Conservation (phyloP, 2,329 filamentous ascomycete species). For the Pezizomycotina sp. region DNA sequence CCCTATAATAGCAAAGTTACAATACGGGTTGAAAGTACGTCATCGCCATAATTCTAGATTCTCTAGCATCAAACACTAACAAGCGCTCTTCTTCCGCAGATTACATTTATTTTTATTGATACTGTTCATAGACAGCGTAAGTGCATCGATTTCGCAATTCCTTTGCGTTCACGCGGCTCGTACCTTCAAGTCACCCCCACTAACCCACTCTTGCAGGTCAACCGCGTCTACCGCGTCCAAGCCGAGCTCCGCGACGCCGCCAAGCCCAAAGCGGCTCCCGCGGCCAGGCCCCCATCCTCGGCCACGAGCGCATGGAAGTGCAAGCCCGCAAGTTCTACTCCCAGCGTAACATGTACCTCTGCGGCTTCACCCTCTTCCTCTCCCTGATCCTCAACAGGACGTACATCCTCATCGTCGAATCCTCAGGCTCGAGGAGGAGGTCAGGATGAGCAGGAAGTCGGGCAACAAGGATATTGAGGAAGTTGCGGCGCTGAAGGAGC, state of each 20-base stretch:
- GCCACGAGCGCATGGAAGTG: constrained; percentile 90
- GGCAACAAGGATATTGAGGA: constrained; percentile 33
- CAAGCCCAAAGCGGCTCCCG: constrained; percentile 2
- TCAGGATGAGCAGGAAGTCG: constrained; percentile 59
- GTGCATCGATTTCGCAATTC: too few species aligned
- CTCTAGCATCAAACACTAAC: constrained; percentile 18
- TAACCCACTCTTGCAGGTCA: constrained; percentile 26
- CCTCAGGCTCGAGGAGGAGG: constrained; percentile 78
- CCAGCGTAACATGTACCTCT: constrained; percentile 99
- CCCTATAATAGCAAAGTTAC: constrained; percentile 69
- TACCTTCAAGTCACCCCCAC: not conserved
- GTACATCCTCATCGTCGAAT: constrained; percentile 94
- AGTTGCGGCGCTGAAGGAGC: constrained; percentile 48
- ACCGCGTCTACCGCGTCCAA: constrained; percentile 91
- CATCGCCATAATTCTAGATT: not conserved
- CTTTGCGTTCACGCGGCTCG: not conserved
- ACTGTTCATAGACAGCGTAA: constrained; percentile 91
- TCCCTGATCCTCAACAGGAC: constrained; percentile 98
- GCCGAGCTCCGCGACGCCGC: constrained; percentile 51
- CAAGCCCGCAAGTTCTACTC: constrained; percentile 99
- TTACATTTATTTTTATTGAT: constrained; percentile 99
- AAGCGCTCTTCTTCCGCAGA: constrained; percentile 34
- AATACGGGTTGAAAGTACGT: constrained; percentile 80
- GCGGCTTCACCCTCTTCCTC: constrained; percentile 96
- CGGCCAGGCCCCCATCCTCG: constrained; percentile 51